Base-by-base conservation (phyloP, 1,284 basidiomycete genomes). In the Tilletia indica region DNA sequence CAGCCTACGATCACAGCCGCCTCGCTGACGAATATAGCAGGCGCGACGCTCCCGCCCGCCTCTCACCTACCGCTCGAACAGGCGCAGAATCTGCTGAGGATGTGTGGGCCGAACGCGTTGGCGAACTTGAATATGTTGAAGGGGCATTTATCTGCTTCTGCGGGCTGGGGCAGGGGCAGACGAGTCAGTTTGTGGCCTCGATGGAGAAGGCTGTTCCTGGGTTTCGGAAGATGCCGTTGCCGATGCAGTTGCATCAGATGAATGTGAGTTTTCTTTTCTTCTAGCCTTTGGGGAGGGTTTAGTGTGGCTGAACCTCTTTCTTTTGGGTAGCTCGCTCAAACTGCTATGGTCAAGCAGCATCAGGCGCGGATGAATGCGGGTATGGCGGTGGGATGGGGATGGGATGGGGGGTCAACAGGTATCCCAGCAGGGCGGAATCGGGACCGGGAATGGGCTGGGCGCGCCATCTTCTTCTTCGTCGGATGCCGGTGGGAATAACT, bases 61-160 rank as follows among this genome's bases (percentile, higher is more conserved):
- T 64, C 61, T 4, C 12, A 39, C 12, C 36, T 64, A 16, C 31
- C 34, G 19, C 61, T 64, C 34, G 61, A 64, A 12, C 61, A 64
- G 61, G 61, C 61, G 9, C 61, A 64, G 14, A 34, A 64, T 5
- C 34, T 64, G 12, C 31, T 64, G 14, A 11, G 61, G 12, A 11
- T 21, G 16, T 64, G 61, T 16, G 61, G 61, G 19, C 61, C 61
- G 36, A 64, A 64, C 34, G 61, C 61, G 34, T 34, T 64, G 36
- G 31, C 61, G 31, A 64, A 64, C 14, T 64, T 64, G 34, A 64
- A 64, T 34, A 64, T 64, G 61, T 34, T 64, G 31, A 64, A 64
- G 61, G 31, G 31, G 61, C 61, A 64, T 42, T 64, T n/a, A 12
- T 34, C 61, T 19, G 61, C 42, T 45, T 9, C 42, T 45, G 42